These are phyloP conservation scores for Candida anglica DNA, from an alignment of 805 yeast genomes.

Conservation along the genomic window DNA sequence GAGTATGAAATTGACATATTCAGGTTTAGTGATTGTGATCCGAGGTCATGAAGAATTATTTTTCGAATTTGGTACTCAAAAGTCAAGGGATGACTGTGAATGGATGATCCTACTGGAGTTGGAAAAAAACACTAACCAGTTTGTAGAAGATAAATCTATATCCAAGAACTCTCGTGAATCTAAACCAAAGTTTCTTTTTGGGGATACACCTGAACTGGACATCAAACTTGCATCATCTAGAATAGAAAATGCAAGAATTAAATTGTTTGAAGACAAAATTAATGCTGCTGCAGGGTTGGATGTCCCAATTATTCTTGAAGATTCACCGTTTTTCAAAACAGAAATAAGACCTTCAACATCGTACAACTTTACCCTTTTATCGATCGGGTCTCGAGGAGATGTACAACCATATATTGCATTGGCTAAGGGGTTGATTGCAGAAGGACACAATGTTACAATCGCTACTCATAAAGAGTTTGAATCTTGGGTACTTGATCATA, in stretches of 20 bases:
- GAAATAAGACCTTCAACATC: constrained; percentile 51
- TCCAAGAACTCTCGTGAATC: constrained; percentile 8
- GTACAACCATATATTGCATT: constrained; percentile 94
- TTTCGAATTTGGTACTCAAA: constrained; percentile 67
- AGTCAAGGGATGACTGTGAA: constrained; percentile 72
- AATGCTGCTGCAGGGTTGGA: constrained; percentile 57
- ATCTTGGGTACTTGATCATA: constrained; percentile 67
- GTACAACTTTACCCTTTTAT: constrained; percentile 62
- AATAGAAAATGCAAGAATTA: constrained; percentile 56
- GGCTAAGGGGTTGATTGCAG: constrained; percentile 71
- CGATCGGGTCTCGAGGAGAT: constrained; percentile 95
- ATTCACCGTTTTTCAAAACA: constrained; percentile 51
- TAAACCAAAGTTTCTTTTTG: constrained; percentile 11
- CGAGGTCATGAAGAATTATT: constrained; percentile 74
- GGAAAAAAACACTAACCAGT: constrained; percentile 24
- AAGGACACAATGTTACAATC: constrained; percentile 82
- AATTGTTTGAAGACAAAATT: constrained; percentile 64
- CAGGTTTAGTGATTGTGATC: constrained; percentile 65
- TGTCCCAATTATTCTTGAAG: constrained; percentile 67
- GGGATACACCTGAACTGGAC: constrained; percentile 8
- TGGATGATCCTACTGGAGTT: constrained; percentile 46
- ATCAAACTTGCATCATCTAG: constrained; percentile 14
- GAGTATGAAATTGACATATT: constrained; percentile 64
- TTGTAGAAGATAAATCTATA: constrained; percentile 7
- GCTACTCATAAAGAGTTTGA: constrained; percentile 83